Conservation (phyloP, 805 yeast genomes). For the Teunomyces stri region DNA sequence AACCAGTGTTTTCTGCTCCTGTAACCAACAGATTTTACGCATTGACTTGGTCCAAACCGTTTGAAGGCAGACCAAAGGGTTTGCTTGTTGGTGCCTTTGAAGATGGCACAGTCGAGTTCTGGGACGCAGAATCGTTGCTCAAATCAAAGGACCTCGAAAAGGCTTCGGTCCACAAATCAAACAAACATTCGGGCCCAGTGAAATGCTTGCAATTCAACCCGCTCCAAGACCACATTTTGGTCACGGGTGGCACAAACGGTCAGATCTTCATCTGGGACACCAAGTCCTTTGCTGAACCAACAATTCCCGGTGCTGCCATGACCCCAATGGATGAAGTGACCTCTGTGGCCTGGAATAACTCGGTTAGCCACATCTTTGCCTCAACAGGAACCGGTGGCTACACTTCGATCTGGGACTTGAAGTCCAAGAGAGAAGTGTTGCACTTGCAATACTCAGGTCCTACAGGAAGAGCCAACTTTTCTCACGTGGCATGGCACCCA, state of each 20-base stretch:
- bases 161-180: slow-evolving; percentile 50
- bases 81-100: slow-evolving; percentile 88
- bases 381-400: slow-evolving; percentile 82
- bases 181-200: slow-evolving; percentile 67
- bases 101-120: slow-evolving; percentile 73
- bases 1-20: slow-evolving; percentile 34
- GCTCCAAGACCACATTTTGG: slow-evolving; percentile 65
- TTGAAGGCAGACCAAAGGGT: slow-evolving; percentile 48
- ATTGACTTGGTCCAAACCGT: slow-evolving; percentile 74
- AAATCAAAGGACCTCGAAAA: slow-evolving; percentile 37
- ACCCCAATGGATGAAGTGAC: slow-evolving; percentile 79
- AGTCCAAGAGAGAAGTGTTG: slow-evolving; percentile 81
- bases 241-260: slow-evolving; percentile 85
- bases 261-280: slow-evolving; percentile 91
- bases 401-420: slow-evolving; percentile 92
- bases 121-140: slow-evolving; percentile 60
- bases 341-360: slow-evolving; percentile 85
- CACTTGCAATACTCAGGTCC: slow-evolving; percentile 72
- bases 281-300: slow-evolving; percentile 54
- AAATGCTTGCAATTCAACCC: slow-evolving; percentile 77
- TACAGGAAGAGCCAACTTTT: slow-evolving; percentile 60
- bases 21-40: slow-evolving; percentile 59
- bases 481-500: slow-evolving; percentile 95
- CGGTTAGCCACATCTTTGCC: slow-evolving; percentile 83
- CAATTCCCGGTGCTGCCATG: slow-evolving; percentile 73